Evolutionary conservation across 2,329 filamentous ascomycete genomes (phyloP).

Genomic region (Calonectria henricotiae): DNA sequence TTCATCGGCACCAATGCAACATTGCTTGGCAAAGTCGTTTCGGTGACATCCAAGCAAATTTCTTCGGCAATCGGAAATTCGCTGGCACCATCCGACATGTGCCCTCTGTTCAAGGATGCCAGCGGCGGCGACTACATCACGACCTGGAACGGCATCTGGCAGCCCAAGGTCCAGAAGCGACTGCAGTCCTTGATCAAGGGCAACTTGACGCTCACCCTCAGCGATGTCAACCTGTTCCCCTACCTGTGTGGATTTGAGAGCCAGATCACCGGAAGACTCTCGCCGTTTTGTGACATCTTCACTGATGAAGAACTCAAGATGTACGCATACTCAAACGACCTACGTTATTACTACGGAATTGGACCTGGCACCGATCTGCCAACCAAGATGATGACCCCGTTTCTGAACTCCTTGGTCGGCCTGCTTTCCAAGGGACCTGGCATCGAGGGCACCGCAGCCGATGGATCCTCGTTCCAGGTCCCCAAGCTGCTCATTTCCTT

Average conservation of each 20-base stretch:
- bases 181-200: conserved; percentile 64
- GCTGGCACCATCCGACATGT: conserved; percentile 75
- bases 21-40: conserved; percentile 70
- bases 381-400: conserved; percentile 74
- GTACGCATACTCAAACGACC: conserved; percentile 79
- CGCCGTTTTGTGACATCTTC: conserved; percentile 76
- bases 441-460: conserved; percentile 63
- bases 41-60: conserved; percentile 71
- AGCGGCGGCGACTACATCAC: conserved; percentile 63
- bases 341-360: conserved; percentile 78
- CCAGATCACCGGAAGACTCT: conserved; percentile 75
- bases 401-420: conserved; percentile 69
- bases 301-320: conserved; percentile 74
- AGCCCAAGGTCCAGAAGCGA: conserved; percentile 59
- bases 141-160: conserved; percentile 68
- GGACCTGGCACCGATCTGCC: conserved; percentile 72
- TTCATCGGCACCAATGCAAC: conserved; percentile 73
- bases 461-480: conserved; percentile 65
- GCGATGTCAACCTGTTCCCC: conserved; percentile 72
- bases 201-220: conserved; percentile 61
- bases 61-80: conserved; percentile 72
- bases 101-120: conserved; percentile 72
- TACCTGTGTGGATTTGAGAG: conserved; percentile 82
- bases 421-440: conserved; percentile 70
- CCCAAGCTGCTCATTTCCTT: conserved; percentile 75